Percentiles rank a stretch among this genome's conserved stretches.
Evolutionary conservation across 2,329 filamentous ascomycete genomes (phyloP).

Genomic region (Rhynchosporium graminicola): DNA sequence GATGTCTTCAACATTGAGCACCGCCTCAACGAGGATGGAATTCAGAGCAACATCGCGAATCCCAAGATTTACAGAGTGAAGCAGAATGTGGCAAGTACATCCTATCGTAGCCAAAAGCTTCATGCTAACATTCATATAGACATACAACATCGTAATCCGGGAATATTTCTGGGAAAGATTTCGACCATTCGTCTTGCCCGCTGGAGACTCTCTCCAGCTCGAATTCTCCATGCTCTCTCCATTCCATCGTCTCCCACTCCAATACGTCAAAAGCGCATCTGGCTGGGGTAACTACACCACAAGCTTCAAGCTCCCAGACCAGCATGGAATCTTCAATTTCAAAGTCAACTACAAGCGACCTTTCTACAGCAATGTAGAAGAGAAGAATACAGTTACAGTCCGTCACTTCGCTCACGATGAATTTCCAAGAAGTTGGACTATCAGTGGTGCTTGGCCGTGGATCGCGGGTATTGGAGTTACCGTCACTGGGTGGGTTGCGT

Average conservation of each 20-base stretch:
- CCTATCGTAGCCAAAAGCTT: neutral
- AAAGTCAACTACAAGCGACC: constrained; percentile 95
- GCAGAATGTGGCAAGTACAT: constrained; percentile 82
- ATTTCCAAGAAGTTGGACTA: constrained; percentile 87
- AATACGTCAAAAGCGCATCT: constrained; percentile 55
- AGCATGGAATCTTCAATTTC: constrained; percentile 99
- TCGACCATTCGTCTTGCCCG: constrained; percentile 69
- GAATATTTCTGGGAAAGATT: constrained; percentile 78
- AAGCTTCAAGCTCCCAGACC: constrained; percentile 84
- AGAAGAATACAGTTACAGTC: constrained; percentile 93
- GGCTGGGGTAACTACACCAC: constrained; percentile 73
- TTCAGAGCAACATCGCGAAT: constrained; percentile 61
- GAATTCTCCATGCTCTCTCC: constrained; percentile 99
- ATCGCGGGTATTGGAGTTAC: constrained; percentile 85
- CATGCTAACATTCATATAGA: constrained; percentile 24
- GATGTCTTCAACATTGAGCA: constrained; percentile 84
- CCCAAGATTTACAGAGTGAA: constrained; percentile 93
- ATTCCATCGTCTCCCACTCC: constrained; percentile 83
- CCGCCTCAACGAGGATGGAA: constrained; percentile 59
- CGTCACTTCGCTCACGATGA: constrained; percentile 97
- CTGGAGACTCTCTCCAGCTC: constrained; percentile 78
- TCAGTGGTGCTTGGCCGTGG: constrained; percentile 93
- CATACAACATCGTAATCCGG: constrained; percentile 70
- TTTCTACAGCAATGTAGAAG: constrained; percentile 84
- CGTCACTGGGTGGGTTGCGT: constrained; percentile 78